A percentile compares a stretch with the other conserved stretches of the same genome.
These are phyloP conservation scores for Fraxinus angustifolia DNA, from an alignment of 305 asterid genomes.

Conservation along the genomic window DNA sequence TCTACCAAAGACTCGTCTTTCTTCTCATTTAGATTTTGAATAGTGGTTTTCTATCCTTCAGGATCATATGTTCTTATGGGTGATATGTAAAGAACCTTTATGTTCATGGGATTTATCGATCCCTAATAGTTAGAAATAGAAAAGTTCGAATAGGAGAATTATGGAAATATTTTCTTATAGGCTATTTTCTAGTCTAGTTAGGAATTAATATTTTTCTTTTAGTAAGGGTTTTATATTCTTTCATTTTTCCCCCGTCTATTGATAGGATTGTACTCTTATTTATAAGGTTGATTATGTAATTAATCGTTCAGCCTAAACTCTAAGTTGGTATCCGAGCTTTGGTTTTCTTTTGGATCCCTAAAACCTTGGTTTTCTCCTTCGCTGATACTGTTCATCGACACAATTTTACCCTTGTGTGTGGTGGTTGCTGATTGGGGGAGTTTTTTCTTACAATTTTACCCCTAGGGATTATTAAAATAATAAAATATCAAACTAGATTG, in stretches of 20 bases:
- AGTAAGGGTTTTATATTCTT: not conserved
- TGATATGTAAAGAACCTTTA: not conserved
- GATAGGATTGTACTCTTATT: not conserved
- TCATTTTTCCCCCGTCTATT: not conserved
- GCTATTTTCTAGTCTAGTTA: not conserved
- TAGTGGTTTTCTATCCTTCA: not conserved
- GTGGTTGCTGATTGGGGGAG: not conserved
- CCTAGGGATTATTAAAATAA: not conserved
- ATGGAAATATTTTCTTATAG: not conserved
- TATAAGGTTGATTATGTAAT: not conserved
- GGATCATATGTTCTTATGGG: not conserved
- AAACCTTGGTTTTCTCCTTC: not conserved
- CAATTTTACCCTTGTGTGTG: not conserved
- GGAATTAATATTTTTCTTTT: not conserved
- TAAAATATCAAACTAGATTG: not conserved
- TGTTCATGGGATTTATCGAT: not conserved
- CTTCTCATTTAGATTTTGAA: slow-evolving; percentile 1
- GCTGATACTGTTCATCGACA: not conserved
- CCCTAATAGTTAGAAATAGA: not conserved
- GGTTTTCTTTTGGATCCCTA: not conserved
- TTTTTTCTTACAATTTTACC: not conserved
- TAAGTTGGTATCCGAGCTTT: not conserved
- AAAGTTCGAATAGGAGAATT: not conserved
- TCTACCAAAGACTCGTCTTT: slow-evolving; percentile 9
- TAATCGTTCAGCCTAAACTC: not conserved